A percentile compares a stretch with the other conserved stretches of the same genome.
Conservation (phyloP, 1,139 yeast genomes). For the Suhomyces bolitotheri region DNA sequence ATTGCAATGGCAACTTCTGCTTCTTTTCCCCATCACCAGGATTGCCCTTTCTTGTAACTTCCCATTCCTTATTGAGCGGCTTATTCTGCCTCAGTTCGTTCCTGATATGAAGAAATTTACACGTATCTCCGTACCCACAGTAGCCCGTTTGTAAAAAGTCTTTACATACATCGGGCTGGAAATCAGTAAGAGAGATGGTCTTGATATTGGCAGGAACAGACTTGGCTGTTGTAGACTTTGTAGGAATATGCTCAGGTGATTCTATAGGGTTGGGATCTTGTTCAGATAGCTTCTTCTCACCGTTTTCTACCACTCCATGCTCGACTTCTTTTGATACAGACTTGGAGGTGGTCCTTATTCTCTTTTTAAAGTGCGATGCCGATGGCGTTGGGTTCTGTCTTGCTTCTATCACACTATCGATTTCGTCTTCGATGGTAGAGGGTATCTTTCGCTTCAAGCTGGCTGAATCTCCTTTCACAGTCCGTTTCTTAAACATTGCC, state of each 20-base stretch:
- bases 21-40: conserved; percentile 16
- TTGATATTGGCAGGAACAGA: conserved; percentile 54
- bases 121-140: conserved; percentile 98
- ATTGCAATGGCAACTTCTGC: conserved; percentile 58
- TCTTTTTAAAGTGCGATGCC: conserved; percentile 6
- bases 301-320: background rate
- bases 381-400: conserved; percentile 1
- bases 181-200: conserved; percentile 79
- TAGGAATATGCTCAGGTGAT: background rate
- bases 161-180: conserved; percentile 93
- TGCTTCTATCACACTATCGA: no score
- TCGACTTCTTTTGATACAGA: conserved; percentile 3
- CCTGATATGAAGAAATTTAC: conserved; percentile 88
- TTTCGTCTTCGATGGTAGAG: no score
- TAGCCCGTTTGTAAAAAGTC: conserved; percentile 90
- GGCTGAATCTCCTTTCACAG: conserved; percentile 5
- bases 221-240: conserved; percentile 11
- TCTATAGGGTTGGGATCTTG: background rate
- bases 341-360: conserved; percentile 2
- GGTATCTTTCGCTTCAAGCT: conserved; percentile 19
- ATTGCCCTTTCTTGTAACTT: conserved; percentile 25
- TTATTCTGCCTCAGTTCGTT: conserved; percentile 81
- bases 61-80: conserved; percentile 76
- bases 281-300: background rate
- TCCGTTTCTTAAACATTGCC: conserved; percentile 41